These are phyloP conservation scores for Terfezia boudieri DNA, from an alignment of 495 filamentous ascomycete genomes.

Conservation along the genomic window DNA sequence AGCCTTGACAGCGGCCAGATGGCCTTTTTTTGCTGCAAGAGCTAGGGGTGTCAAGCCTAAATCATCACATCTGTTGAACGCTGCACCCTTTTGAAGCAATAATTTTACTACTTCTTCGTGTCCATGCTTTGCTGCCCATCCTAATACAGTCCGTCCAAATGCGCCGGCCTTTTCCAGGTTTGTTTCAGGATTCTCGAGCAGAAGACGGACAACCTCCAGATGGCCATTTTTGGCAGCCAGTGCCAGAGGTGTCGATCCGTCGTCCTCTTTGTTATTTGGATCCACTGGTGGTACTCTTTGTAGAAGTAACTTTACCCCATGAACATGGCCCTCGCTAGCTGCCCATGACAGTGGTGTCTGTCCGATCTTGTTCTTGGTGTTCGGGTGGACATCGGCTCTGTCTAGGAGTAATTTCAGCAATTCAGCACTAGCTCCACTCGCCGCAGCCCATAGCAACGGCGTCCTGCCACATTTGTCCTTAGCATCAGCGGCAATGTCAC, in stretches of 20 bases:
- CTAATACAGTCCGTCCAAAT: too few relatives aligned
- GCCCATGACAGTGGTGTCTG: conserved; percentile 16
- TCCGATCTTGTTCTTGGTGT: conserved; percentile 5
- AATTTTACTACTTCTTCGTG: not conserved
- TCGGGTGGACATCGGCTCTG: not conserved
- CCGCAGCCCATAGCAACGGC: conserved; percentile 5
- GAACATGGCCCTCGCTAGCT: not conserved
- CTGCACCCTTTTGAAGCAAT: not conserved
- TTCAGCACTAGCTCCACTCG: conserved; percentile 1
- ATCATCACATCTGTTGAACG: conserved; percentile 3
- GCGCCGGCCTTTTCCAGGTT: too few relatives aligned
- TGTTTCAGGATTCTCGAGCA: not conserved
- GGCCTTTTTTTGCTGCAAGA: conserved; percentile 1
- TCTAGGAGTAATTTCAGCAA: conserved; percentile 2
- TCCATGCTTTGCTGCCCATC: not conserved
- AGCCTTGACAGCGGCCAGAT: not conserved
- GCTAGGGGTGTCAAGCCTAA: conserved; percentile 7
- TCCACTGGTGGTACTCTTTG: not conserved
- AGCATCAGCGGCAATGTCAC: conserved; percentile 1
- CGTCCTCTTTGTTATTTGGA: too few relatives aligned
- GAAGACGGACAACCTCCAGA: not conserved
- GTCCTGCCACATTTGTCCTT: conserved; percentile 11
- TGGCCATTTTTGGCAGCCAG: not conserved
- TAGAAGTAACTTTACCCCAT: not conserved
- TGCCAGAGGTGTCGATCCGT: too few relatives aligned